Percentiles rank a stretch among this genome's conserved stretches.
phyloP scores from a whole-genome alignment of 768 basidiomycete genomes.

The Hericium erinaceus region DNA sequence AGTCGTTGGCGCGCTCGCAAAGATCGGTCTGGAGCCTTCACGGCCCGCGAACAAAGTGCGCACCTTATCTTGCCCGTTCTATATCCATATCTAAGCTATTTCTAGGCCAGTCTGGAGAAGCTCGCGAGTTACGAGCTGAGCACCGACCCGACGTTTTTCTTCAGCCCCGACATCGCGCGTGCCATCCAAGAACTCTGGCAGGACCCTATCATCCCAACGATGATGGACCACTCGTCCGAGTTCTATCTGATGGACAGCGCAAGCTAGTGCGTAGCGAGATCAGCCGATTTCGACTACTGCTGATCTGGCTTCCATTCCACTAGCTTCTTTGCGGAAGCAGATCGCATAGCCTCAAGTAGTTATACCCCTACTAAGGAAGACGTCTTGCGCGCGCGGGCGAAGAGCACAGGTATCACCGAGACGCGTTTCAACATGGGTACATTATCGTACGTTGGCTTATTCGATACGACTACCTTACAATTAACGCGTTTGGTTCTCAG shows the following conservation, averaged over 20 bases:
- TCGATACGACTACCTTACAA: not conserved
- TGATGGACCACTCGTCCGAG: conserved; percentile 55
- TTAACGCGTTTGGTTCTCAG: conserved; percentile 14
- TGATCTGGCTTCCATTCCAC: not conserved
- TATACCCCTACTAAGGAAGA: conserved; percentile 85
- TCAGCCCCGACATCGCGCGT: conserved; percentile 53
- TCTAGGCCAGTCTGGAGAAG: conserved; percentile 41
- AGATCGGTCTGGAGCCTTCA: conserved; percentile 72
- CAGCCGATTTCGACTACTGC: not conserved
- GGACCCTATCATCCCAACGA: conserved; percentile 44
- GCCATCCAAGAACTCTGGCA: conserved; percentile 64
- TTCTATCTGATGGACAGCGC: conserved; percentile 97
- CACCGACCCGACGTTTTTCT: conserved; percentile 29
- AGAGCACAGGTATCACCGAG: conserved; percentile 87
- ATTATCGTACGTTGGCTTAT: conserved; percentile 21
- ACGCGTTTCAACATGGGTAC: conserved; percentile 70
- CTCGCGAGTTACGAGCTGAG: conserved; percentile 45
- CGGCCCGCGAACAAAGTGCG: conserved; percentile 54
- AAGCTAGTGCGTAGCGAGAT: conserved; percentile 50
- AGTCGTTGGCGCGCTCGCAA: conserved; percentile 77
- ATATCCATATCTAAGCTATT: conserved; percentile 1
- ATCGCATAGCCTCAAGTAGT: conserved; percentile 72
- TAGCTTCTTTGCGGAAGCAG: conserved; percentile 81
- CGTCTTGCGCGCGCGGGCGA: conserved; percentile 79
- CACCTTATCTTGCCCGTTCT: not conserved